Evolutionary conservation across 2,329 filamentous ascomycete species (phyloP).

Genomic region (Venturia aucupariae): DNA sequence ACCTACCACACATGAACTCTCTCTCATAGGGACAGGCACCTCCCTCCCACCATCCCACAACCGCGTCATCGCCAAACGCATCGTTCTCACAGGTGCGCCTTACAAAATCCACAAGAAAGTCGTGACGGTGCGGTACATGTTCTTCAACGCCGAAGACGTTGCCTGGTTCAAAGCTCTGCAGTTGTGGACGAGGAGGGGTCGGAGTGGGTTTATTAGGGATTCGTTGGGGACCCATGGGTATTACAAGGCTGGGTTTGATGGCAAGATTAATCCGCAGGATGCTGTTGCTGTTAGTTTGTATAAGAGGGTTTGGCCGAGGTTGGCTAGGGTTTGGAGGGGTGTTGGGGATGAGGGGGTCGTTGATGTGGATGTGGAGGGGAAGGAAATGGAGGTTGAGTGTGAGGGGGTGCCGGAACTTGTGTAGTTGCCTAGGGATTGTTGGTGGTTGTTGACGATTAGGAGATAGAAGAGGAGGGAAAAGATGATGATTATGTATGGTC

Average conservation of each 20-base stretch:
- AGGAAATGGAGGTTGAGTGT: slow-evolving; percentile 6
- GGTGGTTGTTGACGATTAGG: too few relatives aligned
- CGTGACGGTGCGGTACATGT: slow-evolving; percentile 98
- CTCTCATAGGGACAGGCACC: slow-evolving; percentile 79
- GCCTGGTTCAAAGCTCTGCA: slow-evolving; percentile 97
- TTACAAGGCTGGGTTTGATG: slow-evolving; percentile 98
- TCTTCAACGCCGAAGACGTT: slow-evolving; percentile 93
- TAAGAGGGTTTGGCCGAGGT: slow-evolving; percentile 54
- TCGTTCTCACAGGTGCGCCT: slow-evolving; percentile 89
- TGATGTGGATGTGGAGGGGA: background rate
- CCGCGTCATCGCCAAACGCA: slow-evolving; percentile 84
- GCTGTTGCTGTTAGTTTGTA: slow-evolving; percentile 72
- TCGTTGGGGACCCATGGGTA: slow-evolving; percentile 95
- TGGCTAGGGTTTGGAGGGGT: slow-evolving; percentile 41
- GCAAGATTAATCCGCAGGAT: slow-evolving; percentile 90
- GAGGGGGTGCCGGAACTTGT: slow-evolving; percentile 8
- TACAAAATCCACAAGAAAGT: slow-evolving; percentile 99
- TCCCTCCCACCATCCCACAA: slow-evolving; percentile 63
- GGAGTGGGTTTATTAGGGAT: slow-evolving; percentile 90
- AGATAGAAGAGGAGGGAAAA: background rate
- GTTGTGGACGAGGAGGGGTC: slow-evolving; percentile 82
- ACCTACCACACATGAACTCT: slow-evolving; percentile 43
- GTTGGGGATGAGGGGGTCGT: background rate
- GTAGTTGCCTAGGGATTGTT: too few relatives aligned
- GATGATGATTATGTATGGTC: background rate